phyloP scores from a whole-genome alignment of 345 rosid species.

The Rhizophora mangle region DNA sequence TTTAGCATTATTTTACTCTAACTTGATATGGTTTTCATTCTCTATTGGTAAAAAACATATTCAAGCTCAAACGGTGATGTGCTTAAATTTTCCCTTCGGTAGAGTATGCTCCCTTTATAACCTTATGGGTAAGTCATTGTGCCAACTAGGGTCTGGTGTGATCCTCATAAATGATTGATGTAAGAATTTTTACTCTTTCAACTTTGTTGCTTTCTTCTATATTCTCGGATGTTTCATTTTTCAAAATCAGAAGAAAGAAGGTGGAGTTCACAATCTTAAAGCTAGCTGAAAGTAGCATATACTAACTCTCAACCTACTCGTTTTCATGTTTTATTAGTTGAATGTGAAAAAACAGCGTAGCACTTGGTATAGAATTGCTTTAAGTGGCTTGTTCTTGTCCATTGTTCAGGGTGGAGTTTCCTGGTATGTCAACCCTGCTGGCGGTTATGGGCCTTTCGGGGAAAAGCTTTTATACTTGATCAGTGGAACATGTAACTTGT shows the following conservation, averaged over 20 bases:
- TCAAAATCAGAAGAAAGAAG: background rate
- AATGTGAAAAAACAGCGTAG: too few relatives aligned
- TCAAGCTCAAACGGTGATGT: background rate
- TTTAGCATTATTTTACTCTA: background rate
- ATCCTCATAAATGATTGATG: background rate
- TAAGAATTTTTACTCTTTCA: background rate
- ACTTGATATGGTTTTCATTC: background rate
- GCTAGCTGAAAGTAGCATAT: too few relatives aligned
- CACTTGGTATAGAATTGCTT: too few relatives aligned
- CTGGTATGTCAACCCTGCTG: too few relatives aligned
- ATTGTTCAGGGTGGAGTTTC: too few relatives aligned
- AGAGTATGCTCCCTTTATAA: background rate
- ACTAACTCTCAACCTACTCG: too few relatives aligned
- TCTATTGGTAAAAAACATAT: background rate
- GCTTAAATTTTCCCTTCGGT: background rate
- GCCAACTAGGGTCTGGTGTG: background rate
- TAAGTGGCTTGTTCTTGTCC: too few relatives aligned
- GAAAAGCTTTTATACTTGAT: background rate
- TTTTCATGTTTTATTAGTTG: too few relatives aligned
- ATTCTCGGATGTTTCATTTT: too few relatives aligned
- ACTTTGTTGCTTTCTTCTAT: background rate
- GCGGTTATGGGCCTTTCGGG: background rate
- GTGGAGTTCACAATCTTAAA: too few relatives aligned
- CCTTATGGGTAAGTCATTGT: background rate
- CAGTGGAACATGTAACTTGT: background rate